Percentiles rank a stretch among this genome's conserved stretches.
Conservation (phyloP, 768 basidiomycete genomes). For the Tricholoma hemisulphureum region DNA sequence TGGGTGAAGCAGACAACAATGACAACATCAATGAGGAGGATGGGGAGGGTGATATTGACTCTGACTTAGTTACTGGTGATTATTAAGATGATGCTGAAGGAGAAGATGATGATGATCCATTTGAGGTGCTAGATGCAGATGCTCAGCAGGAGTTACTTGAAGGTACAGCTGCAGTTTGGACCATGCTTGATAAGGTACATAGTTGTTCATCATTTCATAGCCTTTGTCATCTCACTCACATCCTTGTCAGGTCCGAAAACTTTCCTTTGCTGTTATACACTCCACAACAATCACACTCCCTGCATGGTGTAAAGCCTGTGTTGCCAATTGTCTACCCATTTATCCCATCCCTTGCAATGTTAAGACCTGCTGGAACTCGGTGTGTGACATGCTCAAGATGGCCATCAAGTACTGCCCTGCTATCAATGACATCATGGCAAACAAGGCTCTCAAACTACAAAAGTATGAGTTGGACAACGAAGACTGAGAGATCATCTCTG, state of each 20-base stretch:
- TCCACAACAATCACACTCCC: conserved; percentile 5
- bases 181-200: conserved; percentile 34
- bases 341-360: conserved; percentile 17
- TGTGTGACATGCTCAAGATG: conserved; percentile 31
- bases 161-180: too few relatives aligned
- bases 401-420: conserved; percentile 23
- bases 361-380: conserved; percentile 24
- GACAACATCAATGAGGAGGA: too few relatives aligned
- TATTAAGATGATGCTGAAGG: conserved; percentile 17
- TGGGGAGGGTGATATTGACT: background rate
- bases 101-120: background rate
- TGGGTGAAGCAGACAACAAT: too few relatives aligned
- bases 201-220: background rate
- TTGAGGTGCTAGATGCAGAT: conserved; percentile 12
- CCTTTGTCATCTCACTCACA: background rate
- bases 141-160: conserved; percentile 11
- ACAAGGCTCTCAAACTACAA: conserved; percentile 10
- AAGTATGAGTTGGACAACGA: conserved; percentile 14
- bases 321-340: background rate
- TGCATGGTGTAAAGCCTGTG: conserved; percentile 1
- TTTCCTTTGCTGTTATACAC: too few relatives aligned
- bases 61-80: background rate
- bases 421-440: conserved; percentile 20
- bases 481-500: conserved; percentile 29
- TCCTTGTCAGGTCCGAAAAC: background rate